Percentiles rank a stretch among this genome's conserved stretches.
Conservation (phyloP, 2,329 filamentous ascomycete species). For the Mycosphaerella sp. region DNA sequence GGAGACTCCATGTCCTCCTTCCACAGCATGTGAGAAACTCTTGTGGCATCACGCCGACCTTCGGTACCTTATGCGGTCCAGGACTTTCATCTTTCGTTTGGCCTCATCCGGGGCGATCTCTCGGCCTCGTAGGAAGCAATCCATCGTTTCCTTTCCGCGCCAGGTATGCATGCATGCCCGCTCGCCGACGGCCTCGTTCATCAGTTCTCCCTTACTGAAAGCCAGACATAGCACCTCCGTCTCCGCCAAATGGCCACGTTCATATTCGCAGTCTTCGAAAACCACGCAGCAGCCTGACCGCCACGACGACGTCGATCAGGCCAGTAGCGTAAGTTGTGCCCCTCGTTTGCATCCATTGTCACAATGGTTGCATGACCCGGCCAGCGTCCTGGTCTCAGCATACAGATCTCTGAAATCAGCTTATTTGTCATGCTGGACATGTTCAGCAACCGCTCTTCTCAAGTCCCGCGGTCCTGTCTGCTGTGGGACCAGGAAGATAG, state of each 20-base stretch:
- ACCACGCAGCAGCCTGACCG: slow-evolving; percentile 10
- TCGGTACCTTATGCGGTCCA: background rate
- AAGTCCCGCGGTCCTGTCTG: background rate
- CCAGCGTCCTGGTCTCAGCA: slow-evolving; percentile 8
- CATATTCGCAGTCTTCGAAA: slow-evolving; percentile 13
- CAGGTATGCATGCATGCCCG: background rate
- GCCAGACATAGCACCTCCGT: background rate
- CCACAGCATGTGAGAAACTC: slow-evolving; percentile 7
- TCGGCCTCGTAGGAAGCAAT: background rate
- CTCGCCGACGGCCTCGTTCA: background rate
- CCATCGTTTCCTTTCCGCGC: background rate
- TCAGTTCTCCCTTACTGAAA: background rate
- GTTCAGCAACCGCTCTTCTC: background rate
- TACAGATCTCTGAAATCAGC: background rate
- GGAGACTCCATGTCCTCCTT: background rate
- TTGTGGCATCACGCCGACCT: background rate
- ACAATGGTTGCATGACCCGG: background rate
- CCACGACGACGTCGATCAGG: slow-evolving; percentile 12
- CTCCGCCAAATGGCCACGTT: slow-evolving; percentile 6
- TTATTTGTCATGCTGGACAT: slow-evolving; percentile 12
- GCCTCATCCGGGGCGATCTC: slow-evolving; percentile 11
- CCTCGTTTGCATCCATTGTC: slow-evolving; percentile 6
- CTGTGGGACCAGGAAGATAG: background rate
- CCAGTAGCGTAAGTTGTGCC: slow-evolving; percentile 19
- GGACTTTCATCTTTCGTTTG: background rate